Percentiles rank a stretch among this genome's conserved stretches.
Conservation (phyloP, 768 basidiomycete genomes). For the Russula sp. region DNA sequence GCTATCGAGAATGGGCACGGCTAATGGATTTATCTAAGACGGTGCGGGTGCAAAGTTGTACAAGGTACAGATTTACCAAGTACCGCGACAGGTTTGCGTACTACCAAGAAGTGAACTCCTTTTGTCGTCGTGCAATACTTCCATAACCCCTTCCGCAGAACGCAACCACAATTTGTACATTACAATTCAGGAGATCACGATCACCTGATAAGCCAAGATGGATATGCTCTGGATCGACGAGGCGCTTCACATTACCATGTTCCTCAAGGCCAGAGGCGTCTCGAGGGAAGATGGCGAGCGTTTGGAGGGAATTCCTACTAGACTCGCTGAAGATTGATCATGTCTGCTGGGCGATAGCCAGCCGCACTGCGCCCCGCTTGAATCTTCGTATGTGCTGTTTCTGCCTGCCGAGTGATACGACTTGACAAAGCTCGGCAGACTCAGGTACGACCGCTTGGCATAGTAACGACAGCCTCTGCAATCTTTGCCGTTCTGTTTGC, state of each 20-base stretch:
- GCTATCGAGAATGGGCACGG: no score
- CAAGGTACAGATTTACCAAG: neutral
- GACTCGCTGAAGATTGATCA: neutral
- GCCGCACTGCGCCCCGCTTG: neutral
- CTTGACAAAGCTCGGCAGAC: no score
- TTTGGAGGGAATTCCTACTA: neutral
- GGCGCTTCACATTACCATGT: neutral
- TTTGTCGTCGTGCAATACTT: neutral
- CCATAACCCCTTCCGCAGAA: neutral
- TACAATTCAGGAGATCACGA: neutral
- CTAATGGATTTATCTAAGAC: no score
- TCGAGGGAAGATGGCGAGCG: no score
- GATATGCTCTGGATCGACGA: neutral
- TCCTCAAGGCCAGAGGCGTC: neutral
- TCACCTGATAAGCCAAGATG: neutral
- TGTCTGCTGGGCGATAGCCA: neutral
- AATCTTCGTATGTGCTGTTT: neutral
- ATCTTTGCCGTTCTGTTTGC: neutral
- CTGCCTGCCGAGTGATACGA: neutral
- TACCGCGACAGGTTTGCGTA: neutral
- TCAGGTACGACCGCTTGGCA: no score
- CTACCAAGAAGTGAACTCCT: neutral
- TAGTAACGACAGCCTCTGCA: no score
- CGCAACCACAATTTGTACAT: neutral
- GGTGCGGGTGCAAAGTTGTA: neutral